Conservation (phyloP, 768 basidiomycete species). For the Leucocoprinus birnbaumii region DNA sequence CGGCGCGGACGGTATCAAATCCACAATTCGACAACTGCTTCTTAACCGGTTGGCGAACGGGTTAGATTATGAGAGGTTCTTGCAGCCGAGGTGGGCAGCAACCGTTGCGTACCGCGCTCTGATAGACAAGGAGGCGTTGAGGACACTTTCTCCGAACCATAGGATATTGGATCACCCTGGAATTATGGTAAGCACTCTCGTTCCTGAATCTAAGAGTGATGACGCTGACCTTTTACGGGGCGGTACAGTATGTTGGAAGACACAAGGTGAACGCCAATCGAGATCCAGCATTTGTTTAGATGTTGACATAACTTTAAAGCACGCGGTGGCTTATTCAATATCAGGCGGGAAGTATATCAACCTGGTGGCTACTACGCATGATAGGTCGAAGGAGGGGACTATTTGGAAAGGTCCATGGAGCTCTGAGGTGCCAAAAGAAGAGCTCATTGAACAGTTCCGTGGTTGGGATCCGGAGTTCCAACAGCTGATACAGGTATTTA, state of each 20-base stretch:
- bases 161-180: conserved; percentile 11
- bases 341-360: conserved; percentile 44
- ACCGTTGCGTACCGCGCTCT: conserved; percentile 30
- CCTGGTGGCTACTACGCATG: conserved; percentile 35
- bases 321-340: conserved; percentile 45
- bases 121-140: conserved; percentile 23
- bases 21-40: conserved; percentile 18
- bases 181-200: conserved; percentile 19
- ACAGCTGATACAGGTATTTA: conserved; percentile 15
- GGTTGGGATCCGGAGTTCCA: conserved; percentile 15
- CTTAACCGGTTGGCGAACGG: conserved; percentile 1
- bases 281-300: background rate
- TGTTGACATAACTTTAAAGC: conserved; percentile 23
- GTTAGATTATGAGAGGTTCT: conserved; percentile 6
- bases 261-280: conserved; percentile 19
- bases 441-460: conserved; percentile 12
- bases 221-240: background rate
- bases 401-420: conserved; percentile 19
- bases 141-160: conserved; percentile 25
- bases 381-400: conserved; percentile 10
- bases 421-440: conserved; percentile 10
- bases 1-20: conserved; percentile 38
- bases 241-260: conserved; percentile 26
- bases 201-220: background rate
- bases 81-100: conserved; percentile 34